These are phyloP conservation scores for Hypoxylon crocopeplum DNA, from an alignment of 495 filamentous ascomycete genomes.

Conservation along the genomic window DNA sequence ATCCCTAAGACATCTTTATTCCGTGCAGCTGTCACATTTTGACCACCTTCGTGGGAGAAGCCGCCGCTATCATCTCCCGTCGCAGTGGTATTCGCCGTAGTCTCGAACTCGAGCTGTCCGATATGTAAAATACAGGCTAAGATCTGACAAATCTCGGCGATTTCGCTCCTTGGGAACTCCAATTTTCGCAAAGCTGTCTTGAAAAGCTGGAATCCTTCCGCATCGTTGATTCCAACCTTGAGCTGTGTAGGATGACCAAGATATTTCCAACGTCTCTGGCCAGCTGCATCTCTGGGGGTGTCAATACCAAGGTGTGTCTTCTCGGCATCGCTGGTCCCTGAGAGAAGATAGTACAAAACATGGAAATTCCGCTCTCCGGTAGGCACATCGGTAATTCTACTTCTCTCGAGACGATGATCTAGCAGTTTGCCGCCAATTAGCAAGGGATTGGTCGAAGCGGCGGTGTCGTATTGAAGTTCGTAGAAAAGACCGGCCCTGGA, in stretches of 20 bases:
- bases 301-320: constrained; percentile 90
- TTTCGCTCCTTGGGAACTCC: constrained; percentile 90
- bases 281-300: constrained; percentile 55
- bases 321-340: constrained; percentile 89
- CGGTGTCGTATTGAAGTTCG: constrained; percentile 94
- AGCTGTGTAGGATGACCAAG: constrained; percentile 95
- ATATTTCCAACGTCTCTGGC: constrained; percentile 88
- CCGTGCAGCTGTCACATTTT: constrained; percentile 82
- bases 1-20: constrained; percentile 90
- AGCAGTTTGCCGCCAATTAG: constrained; percentile 93
- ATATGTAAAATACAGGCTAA: constrained; percentile 92
- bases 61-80: constrained; percentile 91
- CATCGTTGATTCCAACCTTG: constrained; percentile 95
- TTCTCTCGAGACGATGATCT: constrained; percentile 90
- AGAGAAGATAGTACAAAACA: constrained; percentile 90
- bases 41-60: constrained; percentile 92
- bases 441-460: constrained; percentile 77
- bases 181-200: constrained; percentile 94
- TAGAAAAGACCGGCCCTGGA: constrained; percentile 95
- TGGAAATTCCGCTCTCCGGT: constrained; percentile 97
- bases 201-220: constrained; percentile 95
- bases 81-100: constrained; percentile 75
- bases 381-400: constrained; percentile 86
- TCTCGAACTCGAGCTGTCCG: constrained; percentile 91
- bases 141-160: constrained; percentile 95